Percentiles rank a stretch among this genome's conserved stretches.
These are phyloP conservation scores for Xylariaceae sp. DNA, from an alignment of 2,329 filamentous ascomycete genomes.

Conservation along the genomic window DNA sequence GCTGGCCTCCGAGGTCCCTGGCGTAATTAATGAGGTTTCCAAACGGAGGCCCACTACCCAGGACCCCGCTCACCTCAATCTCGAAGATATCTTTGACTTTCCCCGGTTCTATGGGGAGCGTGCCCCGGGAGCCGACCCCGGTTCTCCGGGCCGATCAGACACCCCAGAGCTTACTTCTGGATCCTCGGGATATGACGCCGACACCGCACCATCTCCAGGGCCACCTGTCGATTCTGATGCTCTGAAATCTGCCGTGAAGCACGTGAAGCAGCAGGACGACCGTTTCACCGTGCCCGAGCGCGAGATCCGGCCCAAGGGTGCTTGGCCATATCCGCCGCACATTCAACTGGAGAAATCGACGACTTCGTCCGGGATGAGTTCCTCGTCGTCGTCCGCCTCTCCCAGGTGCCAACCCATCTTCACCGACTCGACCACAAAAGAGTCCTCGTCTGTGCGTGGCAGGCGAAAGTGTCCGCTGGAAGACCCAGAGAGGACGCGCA, in stretches of 20 bases:
- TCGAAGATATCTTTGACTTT: conserved; percentile 23
- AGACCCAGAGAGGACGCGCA: conserved; percentile 36
- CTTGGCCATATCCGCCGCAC: conserved; percentile 18
- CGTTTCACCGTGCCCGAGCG: conserved; percentile 23
- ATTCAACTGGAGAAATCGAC: conserved; percentile 20
- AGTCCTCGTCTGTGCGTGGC: conserved; percentile 17
- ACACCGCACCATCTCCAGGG: conserved; percentile 22
- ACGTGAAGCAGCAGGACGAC: conserved; percentile 25
- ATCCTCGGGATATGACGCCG: conserved; percentile 25
- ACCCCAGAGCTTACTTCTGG: conserved; percentile 26
- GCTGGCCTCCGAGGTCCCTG: conserved; percentile 22
- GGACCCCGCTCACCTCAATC: conserved; percentile 17
- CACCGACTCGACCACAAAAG: conserved; percentile 11
- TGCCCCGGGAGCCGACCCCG: conserved; percentile 20
- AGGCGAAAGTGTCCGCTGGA: conserved; percentile 21
- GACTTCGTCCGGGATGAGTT: conserved; percentile 13
- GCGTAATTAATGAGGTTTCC: conserved; percentile 20
- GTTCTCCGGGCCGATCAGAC: conserved; percentile 23
- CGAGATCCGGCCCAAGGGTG: conserved; percentile 23
- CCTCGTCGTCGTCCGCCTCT: conserved; percentile 14
- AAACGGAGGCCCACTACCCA: conserved; percentile 15
- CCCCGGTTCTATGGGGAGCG: conserved; percentile 17
- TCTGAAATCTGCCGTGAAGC: conserved; percentile 20
- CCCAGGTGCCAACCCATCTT: conserved; percentile 12
- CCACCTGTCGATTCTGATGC: conserved; percentile 16